Percentiles rank a stretch among this genome's conserved stretches.
phyloP scores from a whole-genome alignment of 345 rosid genomes.

The Pistacia vera region DNA sequence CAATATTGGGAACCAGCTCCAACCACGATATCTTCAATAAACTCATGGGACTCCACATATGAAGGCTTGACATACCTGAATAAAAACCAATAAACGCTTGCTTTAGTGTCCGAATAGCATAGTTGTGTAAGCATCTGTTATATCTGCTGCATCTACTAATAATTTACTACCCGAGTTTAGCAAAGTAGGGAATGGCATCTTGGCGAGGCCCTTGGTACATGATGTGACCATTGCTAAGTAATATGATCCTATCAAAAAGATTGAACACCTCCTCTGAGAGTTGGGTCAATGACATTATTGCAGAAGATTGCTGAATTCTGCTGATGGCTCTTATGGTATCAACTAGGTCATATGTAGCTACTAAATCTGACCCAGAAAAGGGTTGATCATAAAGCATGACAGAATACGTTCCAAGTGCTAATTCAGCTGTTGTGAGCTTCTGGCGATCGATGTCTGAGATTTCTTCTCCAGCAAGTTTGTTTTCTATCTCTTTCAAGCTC shows the following conservation, averaged over 20 bases:
- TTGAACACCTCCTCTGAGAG: slow-evolving; percentile 34
- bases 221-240: slow-evolving; percentile 25
- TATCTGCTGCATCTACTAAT: not conserved
- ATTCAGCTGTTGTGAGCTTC: slow-evolving; percentile 38
- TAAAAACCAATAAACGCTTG: not conserved
- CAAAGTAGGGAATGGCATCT: slow-evolving; percentile 35
- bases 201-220: slow-evolving; percentile 37
- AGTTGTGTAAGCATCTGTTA: not conserved
- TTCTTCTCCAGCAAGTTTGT: slow-evolving; percentile 31
- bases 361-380: slow-evolving; percentile 30
- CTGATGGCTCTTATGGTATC: slow-evolving; percentile 35
- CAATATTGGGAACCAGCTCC: slow-evolving; percentile 31
- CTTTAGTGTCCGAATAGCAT: not conserved
- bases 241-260: slow-evolving; percentile 33
- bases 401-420: slow-evolving; percentile 23
- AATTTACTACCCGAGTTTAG: slow-evolving; percentile 26
- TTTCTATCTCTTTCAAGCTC: slow-evolving; percentile 30
- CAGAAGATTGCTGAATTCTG: slow-evolving; percentile 39
- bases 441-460: slow-evolving; percentile 32
- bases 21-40: slow-evolving; percentile 32
- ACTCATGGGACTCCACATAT: slow-evolving; percentile 31
- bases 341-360: slow-evolving; percentile 30
- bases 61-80: slow-evolving; percentile 36
- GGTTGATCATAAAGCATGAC: slow-evolving; percentile 40
- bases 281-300: slow-evolving; percentile 28